Conservation (phyloP, 2,329 filamentous ascomycete species). For the Claviceps sp. region DNA sequence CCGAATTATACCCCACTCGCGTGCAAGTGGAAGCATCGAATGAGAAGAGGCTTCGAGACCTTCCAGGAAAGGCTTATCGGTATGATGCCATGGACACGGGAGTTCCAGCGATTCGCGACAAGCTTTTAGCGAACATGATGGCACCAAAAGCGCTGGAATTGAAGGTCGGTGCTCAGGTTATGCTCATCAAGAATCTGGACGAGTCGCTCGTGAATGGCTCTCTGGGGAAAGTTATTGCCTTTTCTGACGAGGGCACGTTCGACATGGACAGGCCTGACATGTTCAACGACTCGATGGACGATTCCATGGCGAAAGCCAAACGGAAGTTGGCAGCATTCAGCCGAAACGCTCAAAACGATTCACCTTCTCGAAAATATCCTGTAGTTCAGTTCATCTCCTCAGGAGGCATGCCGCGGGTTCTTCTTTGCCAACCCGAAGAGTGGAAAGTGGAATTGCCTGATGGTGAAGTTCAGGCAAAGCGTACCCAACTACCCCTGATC, state of each 20-base stretch:
- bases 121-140: slow-evolving; percentile 80
- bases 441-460: slow-evolving; percentile 98
- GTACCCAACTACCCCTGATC: slow-evolving; percentile 73
- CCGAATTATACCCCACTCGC: slow-evolving; percentile 86
- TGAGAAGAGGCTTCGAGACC: slow-evolving; percentile 52
- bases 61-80: slow-evolving; percentile 53
- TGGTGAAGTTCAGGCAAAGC: slow-evolving; percentile 81
- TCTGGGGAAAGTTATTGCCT: slow-evolving; percentile 59
- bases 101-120: slow-evolving; percentile 58
- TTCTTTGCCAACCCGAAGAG: slow-evolving; percentile 74
- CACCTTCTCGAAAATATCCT: slow-evolving; percentile 52
- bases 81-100: slow-evolving; percentile 70
- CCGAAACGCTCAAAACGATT: slow-evolving; percentile 26
- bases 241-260: slow-evolving; percentile 26
- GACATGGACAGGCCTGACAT: slow-evolving; percentile 27
- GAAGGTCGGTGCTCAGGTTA: slow-evolving; percentile 90
- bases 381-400: slow-evolving; percentile 69
- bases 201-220: slow-evolving; percentile 89
- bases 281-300: slow-evolving; percentile 27
- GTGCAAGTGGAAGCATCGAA: slow-evolving; percentile 85
- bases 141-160: slow-evolving; percentile 67
- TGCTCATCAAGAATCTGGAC: slow-evolving; percentile 99
- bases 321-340: slow-evolving; percentile 43
- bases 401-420: slow-evolving; percentile 49
- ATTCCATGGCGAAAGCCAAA: slow-evolving; percentile 32